A percentile compares a stretch with the other conserved stretches of the same genome.
These are phyloP conservation scores for Mortierella alpina DNA, from an alignment of 192 early-diverging fungal species.

Conservation along the genomic window DNA sequence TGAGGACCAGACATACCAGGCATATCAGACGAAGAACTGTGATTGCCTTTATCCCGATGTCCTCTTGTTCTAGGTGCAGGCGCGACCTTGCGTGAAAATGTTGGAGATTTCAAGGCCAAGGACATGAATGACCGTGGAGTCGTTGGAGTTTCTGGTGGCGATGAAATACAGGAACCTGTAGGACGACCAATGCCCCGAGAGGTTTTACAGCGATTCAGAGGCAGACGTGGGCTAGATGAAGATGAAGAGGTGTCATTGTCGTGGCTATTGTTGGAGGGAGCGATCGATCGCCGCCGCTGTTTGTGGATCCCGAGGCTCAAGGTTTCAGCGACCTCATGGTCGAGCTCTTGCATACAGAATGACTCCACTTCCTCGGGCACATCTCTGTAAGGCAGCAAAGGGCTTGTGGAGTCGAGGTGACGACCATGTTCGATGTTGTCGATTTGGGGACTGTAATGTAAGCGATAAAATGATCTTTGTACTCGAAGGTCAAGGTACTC, in stretches of 20 bases:
- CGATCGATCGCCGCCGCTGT: too few relatives aligned
- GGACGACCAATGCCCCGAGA: not conserved
- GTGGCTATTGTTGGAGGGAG: too few relatives aligned
- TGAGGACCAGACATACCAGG: too few relatives aligned
- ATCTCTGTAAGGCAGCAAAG: too few relatives aligned
- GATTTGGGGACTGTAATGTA: conserved; percentile 20
- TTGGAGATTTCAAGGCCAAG: not conserved
- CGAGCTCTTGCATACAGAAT: too few relatives aligned
- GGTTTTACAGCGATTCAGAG: conserved; percentile 4
- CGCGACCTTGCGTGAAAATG: not conserved
- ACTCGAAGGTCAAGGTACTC: too few relatives aligned
- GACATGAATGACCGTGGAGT: not conserved
- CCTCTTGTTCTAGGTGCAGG: not conserved
- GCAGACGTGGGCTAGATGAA: not conserved
- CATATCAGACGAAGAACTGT: too few relatives aligned
- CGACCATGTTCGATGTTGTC: conserved; percentile 18
- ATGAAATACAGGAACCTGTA: not conserved
- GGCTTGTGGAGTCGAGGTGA: too few relatives aligned
- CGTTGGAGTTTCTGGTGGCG: not conserved
- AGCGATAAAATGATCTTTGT: not conserved
- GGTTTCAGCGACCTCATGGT: too few relatives aligned
- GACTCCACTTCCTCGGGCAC: too few relatives aligned
- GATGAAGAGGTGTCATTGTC: not conserved
- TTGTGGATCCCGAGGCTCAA: too few relatives aligned
- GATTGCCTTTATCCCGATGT: too few relatives aligned